A percentile compares a stretch with the other conserved stretches of the same genome.
Evolutionary conservation across 2,329 filamentous ascomycete genomes (phyloP).

Genomic region (Fusarium phyllophilum): DNA sequence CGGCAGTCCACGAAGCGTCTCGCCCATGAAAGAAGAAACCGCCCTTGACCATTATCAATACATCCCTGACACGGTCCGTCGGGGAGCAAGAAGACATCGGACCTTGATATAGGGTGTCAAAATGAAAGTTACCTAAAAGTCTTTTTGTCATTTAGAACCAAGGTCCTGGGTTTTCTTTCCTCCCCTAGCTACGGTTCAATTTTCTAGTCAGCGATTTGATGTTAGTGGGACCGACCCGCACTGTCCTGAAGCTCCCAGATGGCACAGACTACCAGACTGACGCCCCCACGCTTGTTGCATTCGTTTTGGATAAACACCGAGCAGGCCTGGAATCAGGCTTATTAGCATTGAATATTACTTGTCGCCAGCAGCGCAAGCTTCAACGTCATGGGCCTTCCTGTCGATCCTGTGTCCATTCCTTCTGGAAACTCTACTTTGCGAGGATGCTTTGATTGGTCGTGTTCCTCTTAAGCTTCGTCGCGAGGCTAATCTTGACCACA

Average conservation of each 20-base stretch:
- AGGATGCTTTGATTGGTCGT: background rate
- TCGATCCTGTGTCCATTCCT: conserved; percentile 4
- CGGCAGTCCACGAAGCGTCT: conserved; percentile 15
- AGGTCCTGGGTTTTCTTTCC: background rate
- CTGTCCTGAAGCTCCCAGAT: background rate
- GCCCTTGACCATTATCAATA: background rate
- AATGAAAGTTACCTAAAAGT: background rate
- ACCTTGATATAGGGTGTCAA: background rate
- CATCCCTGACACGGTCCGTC: background rate
- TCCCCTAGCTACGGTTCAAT: background rate
- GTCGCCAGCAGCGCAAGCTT: background rate
- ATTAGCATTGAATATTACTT: background rate
- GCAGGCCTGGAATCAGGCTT: background rate
- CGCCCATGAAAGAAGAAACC: conserved; percentile 4
- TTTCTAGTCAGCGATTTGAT: background rate
- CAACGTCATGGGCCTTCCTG: conserved; percentile 19
- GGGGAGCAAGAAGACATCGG: background rate
- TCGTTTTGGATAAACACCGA: background rate
- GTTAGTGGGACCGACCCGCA: background rate
- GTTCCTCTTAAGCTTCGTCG: background rate
- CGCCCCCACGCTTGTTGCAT: conserved; percentile 20
- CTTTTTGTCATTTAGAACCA: background rate
- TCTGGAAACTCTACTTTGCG: conserved; percentile 14
- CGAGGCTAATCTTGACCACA: background rate
- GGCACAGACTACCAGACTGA: background rate